Evolutionary conservation across 805 yeast species (phyloP), one percentile per base, ranked within the genome.

Genomic region (Naumovozyma baii): DNA sequence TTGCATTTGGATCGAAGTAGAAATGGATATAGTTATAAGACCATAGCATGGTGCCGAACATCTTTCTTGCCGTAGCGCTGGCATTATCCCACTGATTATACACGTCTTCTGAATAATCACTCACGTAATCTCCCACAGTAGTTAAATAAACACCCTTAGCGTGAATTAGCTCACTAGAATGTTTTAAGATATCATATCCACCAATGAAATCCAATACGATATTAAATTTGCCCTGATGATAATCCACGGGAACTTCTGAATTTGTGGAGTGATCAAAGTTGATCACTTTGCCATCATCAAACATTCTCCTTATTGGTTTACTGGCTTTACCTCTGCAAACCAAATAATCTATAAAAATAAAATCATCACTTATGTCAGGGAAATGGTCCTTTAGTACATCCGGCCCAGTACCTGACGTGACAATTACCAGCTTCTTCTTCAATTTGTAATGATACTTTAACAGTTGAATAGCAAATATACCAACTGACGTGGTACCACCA

Each of bases 401-500:
- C 4, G 61, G 64, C 9, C 85, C 76, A 18, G 70, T 61, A 2
- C 74, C 69, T 1, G 86, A 76, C 42, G 80, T 71, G 2, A 78
- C 68, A 1, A 72, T 73, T 0, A 74, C 76, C n/a, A 85, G 67
- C 34, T 68, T 68, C 32, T 62, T 61, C 14, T 54, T 52, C 9
- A 77, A 73, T n/a, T 70, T 63, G 47, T 66, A 74, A 45, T 64
- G 58, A 18, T 68, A 51, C 54, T 73, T 79, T 15, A 79, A 70
- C 19, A 83, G 50, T 54, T 80, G 87, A 26, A 77, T 66, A 3
- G 72, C 70, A 59, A 67, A 70, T 43, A 74, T 58, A 2, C 92
- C 94, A 8, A 82, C 83, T n/a, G 78, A 67, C 1, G 94, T 74
- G 2, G 84, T 78, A 14, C 83, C 94, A 39, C 95, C 95, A 44